phyloP scores from a whole-genome alignment of 306 rosid genomes.

The Dalbergia cultrata region DNA sequence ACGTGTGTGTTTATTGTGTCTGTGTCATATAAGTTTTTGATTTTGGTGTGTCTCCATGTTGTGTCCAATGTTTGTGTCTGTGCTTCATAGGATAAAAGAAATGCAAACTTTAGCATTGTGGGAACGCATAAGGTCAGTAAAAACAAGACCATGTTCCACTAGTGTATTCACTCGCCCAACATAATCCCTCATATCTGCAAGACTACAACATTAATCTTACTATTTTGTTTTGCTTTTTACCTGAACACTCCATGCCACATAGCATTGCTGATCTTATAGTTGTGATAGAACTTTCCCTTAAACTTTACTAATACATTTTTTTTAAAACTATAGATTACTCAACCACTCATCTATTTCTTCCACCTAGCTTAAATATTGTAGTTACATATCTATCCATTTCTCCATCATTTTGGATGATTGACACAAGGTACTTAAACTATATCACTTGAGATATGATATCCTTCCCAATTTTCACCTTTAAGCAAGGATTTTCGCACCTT shows the following conservation, averaged over 20 bases:
- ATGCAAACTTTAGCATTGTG: no score
- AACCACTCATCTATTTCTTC: not conserved
- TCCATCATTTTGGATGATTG: not conserved
- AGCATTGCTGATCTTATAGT: not conserved
- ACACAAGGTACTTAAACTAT: not conserved
- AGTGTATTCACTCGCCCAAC: no score
- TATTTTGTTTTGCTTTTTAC: no score
- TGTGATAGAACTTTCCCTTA: not conserved
- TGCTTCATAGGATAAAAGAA: not conserved
- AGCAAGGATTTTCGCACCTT: not conserved
- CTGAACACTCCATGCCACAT: no score
- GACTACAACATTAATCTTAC: no score
- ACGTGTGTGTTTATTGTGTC: no score
- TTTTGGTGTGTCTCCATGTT: no score
- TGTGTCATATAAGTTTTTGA: no score
- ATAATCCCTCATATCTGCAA: no score
- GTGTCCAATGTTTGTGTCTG: no score
- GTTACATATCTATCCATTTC: not conserved
- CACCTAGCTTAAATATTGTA: not conserved
- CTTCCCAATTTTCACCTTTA: not conserved
- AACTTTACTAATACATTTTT: not conserved
- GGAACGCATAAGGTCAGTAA: no score
- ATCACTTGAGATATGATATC: not conserved
- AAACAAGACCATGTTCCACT: no score
- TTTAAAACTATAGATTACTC: not conserved